Evolutionary conservation across 441 rosid genomes (phyloP).

Genomic region (Mallotus repandus): DNA sequence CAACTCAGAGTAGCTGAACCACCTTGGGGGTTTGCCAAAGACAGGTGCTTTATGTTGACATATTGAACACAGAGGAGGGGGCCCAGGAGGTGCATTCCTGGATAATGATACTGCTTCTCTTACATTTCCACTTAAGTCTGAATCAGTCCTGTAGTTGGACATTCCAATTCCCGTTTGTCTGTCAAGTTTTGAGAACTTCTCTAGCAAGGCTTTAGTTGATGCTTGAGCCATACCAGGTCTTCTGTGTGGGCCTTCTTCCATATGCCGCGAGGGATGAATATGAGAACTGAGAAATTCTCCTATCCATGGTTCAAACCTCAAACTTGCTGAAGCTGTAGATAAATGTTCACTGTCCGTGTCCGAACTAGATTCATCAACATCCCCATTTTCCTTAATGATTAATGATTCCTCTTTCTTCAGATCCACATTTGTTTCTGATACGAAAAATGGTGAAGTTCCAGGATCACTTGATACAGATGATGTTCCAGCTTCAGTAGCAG

Average conservation of each 20-base stretch:
- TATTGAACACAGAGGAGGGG: constrained; percentile 95
- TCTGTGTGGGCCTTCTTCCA: constrained; percentile 54
- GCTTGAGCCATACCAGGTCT: constrained; percentile 40
- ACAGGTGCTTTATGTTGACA: constrained; percentile 96
- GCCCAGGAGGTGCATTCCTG: constrained; percentile 76
- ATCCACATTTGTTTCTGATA: constrained; percentile 54
- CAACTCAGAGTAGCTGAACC: constrained; percentile 87
- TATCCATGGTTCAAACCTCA: constrained; percentile 78
- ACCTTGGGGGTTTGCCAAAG: constrained; percentile 95
- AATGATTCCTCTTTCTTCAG: constrained; percentile 62
- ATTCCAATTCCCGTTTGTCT: constrained; percentile 53
- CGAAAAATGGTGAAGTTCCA: constrained; percentile 80
- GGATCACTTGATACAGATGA: constrained; percentile 95
- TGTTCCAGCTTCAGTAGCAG: constrained; percentile 86
- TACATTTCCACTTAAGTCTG: constrained; percentile 68
- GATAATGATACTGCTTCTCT: constrained; percentile 88
- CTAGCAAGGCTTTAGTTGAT: constrained; percentile 60
- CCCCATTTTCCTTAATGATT: constrained; percentile 50
- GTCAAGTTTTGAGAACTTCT: constrained; percentile 69
- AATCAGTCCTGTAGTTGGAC: constrained; percentile 53
- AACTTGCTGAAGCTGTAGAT: constrained; percentile 66
- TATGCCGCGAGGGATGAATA: constrained; percentile 42
- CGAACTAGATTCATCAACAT: constrained; percentile 62
- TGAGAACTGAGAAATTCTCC: constrained; percentile 53
- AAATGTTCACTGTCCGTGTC: constrained; percentile 75